Evolutionary conservation across 805 yeast genomes (phyloP), one percentile per base, ranked within the genome.

Genomic region (Kuraishia ogatae): DNA sequence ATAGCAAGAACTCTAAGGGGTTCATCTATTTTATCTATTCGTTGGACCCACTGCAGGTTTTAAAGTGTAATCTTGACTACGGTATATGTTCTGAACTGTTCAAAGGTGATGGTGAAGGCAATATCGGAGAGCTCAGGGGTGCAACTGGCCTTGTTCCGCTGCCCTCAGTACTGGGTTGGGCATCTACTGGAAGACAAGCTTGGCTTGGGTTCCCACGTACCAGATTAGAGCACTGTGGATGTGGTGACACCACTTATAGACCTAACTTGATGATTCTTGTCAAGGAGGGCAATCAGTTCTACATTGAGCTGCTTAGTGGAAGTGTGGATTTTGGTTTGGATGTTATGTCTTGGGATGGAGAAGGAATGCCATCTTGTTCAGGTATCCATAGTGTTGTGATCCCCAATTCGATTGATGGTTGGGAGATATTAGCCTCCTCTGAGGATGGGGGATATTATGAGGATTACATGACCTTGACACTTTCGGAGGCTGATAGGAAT

Each of bases 361-460:
- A 76, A 57, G 76, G 78, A 8, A 71, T 76, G 22, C 66, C 78
- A 2, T 67, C 65, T 50, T 78, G 81, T 81, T 15, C 48, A 1
- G 52, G 50, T 5, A 21, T 23, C 13, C 19, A 50, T 20, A 47
- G 54, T n/a, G 49, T 21, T 8, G 47, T 49, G 7, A 35, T 21
- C 20, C 53, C 63, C 10, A 74, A 75, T 57, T 75, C 78, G 7
- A 72, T 77, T 24, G 67, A 78, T 4, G 67, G 64, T 51, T 77
- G 81, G 82, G 66, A 62, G 54, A 59, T 64, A 47, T 56, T 46
- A 15, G 48, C 49, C 17, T 20, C 49, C 23, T 39, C 35, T 28
- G 24, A n/a, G 39, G 53, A 49, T 19, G 53, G 39, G 2, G 48
- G 53, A 10, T 50, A 39, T 28, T 69, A 66, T 57, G 68, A 71